Conservation (phyloP, 768 basidiomycete species). For the Tricholoma flavovirens region DNA sequence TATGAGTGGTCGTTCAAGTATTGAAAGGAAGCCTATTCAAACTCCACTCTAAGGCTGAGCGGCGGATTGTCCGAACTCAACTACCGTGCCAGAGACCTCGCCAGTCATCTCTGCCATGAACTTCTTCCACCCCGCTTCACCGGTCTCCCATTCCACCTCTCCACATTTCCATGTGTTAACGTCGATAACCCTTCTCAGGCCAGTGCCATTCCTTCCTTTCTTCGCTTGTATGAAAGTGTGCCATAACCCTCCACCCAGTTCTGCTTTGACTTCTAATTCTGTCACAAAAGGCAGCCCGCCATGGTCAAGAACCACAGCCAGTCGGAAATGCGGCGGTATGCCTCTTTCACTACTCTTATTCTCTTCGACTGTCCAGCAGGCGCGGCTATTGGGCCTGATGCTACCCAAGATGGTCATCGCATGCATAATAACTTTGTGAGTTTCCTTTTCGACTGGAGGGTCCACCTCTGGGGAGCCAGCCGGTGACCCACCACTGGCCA, state of each 20-base stretch:
- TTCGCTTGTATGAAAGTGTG: slow-evolving; percentile 15
- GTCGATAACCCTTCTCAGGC: slow-evolving; percentile 12
- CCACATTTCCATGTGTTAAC: slow-evolving; percentile 19
- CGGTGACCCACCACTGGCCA: slow-evolving; percentile 6
- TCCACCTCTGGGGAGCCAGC: slow-evolving; percentile 12
- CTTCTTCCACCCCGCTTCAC: slow-evolving; percentile 17
- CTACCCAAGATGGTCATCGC: slow-evolving; percentile 19
- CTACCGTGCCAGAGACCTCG: slow-evolving; percentile 14
- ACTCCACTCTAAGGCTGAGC: slow-evolving; percentile 11
- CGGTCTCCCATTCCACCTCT: slow-evolving; percentile 13
- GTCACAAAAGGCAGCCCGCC: slow-evolving; percentile 10
- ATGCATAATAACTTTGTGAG: slow-evolving; percentile 14
- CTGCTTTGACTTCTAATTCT: slow-evolving; percentile 17
- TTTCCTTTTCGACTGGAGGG: slow-evolving; percentile 13
- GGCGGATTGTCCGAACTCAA: slow-evolving; percentile 13
- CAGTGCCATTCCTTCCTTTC: slow-evolving; percentile 13
- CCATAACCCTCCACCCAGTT: slow-evolving; percentile 15
- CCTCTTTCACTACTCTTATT: slow-evolving; percentile 19
- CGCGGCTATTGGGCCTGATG: slow-evolving; percentile 6
- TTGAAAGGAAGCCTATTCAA: background rate
- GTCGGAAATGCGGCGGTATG: slow-evolving; percentile 16
- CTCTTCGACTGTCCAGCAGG: slow-evolving; percentile 18
- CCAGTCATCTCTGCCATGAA: slow-evolving; percentile 15
- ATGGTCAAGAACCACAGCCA: slow-evolving; percentile 17
- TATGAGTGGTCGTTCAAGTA: background rate